These are phyloP conservation scores for Phytopythium sindhum DNA, from an alignment of 352 stramenopile genomes.

Conservation along the genomic window DNA sequence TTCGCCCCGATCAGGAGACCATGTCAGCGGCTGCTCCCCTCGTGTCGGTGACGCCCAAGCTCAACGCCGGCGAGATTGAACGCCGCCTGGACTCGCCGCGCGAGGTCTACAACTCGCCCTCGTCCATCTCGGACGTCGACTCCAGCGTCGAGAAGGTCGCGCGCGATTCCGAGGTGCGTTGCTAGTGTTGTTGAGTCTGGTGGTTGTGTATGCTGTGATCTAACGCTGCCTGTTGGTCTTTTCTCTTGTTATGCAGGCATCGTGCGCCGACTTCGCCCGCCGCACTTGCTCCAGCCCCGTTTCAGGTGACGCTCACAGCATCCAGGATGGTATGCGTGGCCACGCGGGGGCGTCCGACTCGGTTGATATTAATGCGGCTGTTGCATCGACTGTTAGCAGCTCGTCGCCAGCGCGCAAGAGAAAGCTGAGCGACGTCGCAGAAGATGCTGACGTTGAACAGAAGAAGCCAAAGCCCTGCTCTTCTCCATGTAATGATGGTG, in stretches of 20 bases:
- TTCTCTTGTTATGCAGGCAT: slow-evolving; percentile 9
- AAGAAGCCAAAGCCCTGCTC: slow-evolving; percentile 32
- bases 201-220: neutral
- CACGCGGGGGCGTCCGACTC: slow-evolving; percentile 23
- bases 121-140: slow-evolving; percentile 61
- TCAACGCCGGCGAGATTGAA: slow-evolving; percentile 16
- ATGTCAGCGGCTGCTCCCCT: neutral
- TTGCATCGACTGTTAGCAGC: slow-evolving; percentile 64
- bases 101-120: slow-evolving; percentile 52
- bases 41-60: neutral
- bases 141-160: slow-evolving; percentile 31
- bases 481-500: slow-evolving; percentile 36
- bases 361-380: slow-evolving; percentile 74
- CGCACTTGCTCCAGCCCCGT: slow-evolving; percentile 5
- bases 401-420: slow-evolving; percentile 52
- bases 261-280: slow-evolving; percentile 4
- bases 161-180: slow-evolving; percentile 6
- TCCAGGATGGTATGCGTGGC: slow-evolving; percentile 33
- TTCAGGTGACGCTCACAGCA: slow-evolving; percentile 35
- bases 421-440: slow-evolving; percentile 37
- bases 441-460: slow-evolving; percentile 19
- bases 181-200: neutral
- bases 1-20: neutral
- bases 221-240: neutral
- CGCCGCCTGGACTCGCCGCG: slow-evolving; percentile 31